Evolutionary conservation across 345 rosid species (phyloP).

Genomic region (Laguncularia racemosa): DNA sequence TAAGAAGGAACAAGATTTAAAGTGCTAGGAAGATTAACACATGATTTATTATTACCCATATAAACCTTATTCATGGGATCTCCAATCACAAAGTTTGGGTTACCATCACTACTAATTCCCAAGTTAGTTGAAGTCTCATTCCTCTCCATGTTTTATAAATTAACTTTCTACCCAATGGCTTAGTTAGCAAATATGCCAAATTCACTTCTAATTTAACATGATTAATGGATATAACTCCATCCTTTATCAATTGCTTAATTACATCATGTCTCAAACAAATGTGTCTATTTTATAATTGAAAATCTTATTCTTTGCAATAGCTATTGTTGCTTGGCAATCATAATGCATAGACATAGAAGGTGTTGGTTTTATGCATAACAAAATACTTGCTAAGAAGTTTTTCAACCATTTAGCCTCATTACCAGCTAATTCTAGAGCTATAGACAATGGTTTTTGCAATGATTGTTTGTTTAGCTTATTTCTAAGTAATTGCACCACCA

Average conservation of each 20-base stretch:
- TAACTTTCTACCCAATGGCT: neutral
- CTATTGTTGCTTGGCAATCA: too few species aligned
- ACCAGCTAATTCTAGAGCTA: too few species aligned
- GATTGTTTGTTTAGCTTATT: too few species aligned
- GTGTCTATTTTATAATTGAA: neutral
- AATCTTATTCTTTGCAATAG: neutral
- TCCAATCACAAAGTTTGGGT: conserved; percentile 1
- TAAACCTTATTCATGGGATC: too few species aligned
- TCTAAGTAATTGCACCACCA: too few species aligned
- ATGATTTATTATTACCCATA: neutral
- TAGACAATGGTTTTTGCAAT: too few species aligned
- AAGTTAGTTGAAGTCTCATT: neutral
- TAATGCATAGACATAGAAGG: too few species aligned
- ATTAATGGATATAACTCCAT: neutral
- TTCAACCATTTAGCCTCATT: too few species aligned
- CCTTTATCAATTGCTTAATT: neutral
- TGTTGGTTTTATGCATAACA: too few species aligned
- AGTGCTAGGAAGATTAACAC: neutral
- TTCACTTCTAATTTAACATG: neutral
- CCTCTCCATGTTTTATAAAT: neutral
- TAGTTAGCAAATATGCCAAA: neutral
- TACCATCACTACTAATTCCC: neutral
- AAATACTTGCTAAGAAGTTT: too few species aligned
- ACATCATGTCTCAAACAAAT: neutral
- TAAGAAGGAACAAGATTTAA: neutral